phyloP scores from a whole-genome alignment of 768 basidiomycete species.

The Kwoniella pini region DNA sequence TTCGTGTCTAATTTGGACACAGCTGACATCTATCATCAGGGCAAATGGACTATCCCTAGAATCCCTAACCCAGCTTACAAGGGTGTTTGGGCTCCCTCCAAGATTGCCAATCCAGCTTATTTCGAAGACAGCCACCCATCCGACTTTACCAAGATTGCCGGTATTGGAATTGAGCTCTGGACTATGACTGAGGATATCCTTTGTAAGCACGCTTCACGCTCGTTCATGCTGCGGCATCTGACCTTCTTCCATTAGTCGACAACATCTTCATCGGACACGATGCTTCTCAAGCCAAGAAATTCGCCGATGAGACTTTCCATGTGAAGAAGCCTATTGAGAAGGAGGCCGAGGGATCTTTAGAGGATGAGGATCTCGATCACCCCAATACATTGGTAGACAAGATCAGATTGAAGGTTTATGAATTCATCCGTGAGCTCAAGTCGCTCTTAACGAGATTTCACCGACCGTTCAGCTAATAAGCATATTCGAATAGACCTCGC shows the following conservation, averaged over 20 bases:
- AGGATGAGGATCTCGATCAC: conserved; percentile 60
- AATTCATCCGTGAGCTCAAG: conserved; percentile 63
- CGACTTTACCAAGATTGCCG: conserved; percentile 85
- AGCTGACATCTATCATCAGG: conserved; percentile 55
- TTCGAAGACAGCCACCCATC: conserved; percentile 85
- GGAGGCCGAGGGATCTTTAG: conserved; percentile 60
- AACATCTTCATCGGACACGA: conserved; percentile 89
- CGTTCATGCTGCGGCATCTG: too few relatives aligned
- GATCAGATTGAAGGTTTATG: conserved; percentile 72
- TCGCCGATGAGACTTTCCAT: conserved; percentile 86
- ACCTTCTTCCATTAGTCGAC: too few relatives aligned
- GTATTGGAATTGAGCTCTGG: conserved; percentile 98
- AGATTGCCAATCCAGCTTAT: conserved; percentile 86
- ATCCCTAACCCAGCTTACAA: conserved; percentile 98
- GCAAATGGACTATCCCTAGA: conserved; percentile 93
- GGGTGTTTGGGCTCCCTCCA: conserved; percentile 86
- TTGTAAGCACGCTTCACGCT: too few relatives aligned
- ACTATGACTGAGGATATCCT: conserved; percentile 75
- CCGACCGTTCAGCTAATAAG: neutral
- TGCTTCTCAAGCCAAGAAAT: conserved; percentile 72
- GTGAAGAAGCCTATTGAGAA: conserved; percentile 84
- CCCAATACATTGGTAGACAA: conserved; percentile 74
- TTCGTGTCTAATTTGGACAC: neutral
- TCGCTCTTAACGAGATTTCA: neutral
- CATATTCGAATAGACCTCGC: conserved; percentile 29